A percentile compares a stretch with the other conserved stretches of the same genome.
Evolutionary conservation across 2,329 filamentous ascomycete species (phyloP).

Genomic region (Meredithiella fracta): DNA sequence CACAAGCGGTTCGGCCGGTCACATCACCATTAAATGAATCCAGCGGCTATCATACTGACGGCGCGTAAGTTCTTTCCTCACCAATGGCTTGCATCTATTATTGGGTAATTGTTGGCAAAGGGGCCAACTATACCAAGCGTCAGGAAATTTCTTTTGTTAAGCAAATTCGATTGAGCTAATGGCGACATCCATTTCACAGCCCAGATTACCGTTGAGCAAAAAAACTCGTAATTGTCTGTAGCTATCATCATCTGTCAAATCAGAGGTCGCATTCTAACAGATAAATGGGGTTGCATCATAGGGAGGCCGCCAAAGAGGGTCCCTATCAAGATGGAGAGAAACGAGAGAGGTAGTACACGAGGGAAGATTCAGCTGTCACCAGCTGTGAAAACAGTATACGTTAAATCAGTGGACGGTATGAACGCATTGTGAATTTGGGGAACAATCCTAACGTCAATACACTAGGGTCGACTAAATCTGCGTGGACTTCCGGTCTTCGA

Average conservation of each 20-base stretch:
- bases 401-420: too few species aligned
- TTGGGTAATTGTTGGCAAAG: too few species aligned
- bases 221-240: not conserved
- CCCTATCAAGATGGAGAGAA: not conserved
- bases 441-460: too few species aligned
- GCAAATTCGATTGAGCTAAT: too few species aligned
- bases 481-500: too few species aligned
- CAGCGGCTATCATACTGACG: not conserved
- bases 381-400: too few species aligned
- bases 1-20: not conserved
- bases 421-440: too few species aligned
- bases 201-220: too few species aligned
- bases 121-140: not conserved
- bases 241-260: not conserved
- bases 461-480: too few species aligned
- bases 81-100: too few species aligned
- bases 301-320: not conserved
- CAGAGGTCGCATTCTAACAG: not conserved
- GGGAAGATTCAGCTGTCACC: not conserved
- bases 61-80: not conserved
- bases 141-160: not conserved
- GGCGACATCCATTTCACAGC: too few species aligned
- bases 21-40: not conserved
- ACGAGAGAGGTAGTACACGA: not conserved
- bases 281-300: not conserved